Percentiles rank a stretch among this genome's conserved stretches.
Evolutionary conservation across 208 protist genomes (phyloP).

Genomic region (Trichomonas vaginalis): DNA sequence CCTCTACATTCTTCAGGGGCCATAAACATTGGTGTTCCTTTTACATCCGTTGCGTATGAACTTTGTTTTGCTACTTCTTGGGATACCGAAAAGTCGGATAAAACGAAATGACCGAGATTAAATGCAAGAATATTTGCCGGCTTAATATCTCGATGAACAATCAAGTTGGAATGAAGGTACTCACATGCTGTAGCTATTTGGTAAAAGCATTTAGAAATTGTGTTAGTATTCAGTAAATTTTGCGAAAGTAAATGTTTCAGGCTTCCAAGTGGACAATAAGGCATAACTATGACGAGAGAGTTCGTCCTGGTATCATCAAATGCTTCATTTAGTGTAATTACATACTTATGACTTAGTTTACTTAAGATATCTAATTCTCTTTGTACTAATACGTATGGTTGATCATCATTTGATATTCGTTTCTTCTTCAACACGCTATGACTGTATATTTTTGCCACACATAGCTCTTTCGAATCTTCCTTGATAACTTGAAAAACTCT

Average conservation of each 20-base stretch:
- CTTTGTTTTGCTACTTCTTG: not conserved
- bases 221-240: not conserved
- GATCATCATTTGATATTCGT: not conserved
- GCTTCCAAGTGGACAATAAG: not conserved
- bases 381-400: not conserved
- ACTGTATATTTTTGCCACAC: not conserved
- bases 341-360: not conserved
- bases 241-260: not conserved
- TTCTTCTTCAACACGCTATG: not conserved
- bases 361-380: not conserved
- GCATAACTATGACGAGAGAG: not conserved
- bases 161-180: not conserved
- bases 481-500: not conserved
- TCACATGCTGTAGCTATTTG: not conserved
- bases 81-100: not conserved
- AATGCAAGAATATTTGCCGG: not conserved
- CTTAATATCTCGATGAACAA: not conserved
- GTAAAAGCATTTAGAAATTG: not conserved
- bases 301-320: not conserved
- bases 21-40: not conserved
- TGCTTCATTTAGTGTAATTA: not conserved
- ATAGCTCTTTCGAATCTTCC: not conserved
- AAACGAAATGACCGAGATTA: not conserved
- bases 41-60: not conserved
- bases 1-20: not conserved